Base-by-base conservation (phyloP, 371 early-diverging fungal species). In the Mucor racemosus region DNA sequence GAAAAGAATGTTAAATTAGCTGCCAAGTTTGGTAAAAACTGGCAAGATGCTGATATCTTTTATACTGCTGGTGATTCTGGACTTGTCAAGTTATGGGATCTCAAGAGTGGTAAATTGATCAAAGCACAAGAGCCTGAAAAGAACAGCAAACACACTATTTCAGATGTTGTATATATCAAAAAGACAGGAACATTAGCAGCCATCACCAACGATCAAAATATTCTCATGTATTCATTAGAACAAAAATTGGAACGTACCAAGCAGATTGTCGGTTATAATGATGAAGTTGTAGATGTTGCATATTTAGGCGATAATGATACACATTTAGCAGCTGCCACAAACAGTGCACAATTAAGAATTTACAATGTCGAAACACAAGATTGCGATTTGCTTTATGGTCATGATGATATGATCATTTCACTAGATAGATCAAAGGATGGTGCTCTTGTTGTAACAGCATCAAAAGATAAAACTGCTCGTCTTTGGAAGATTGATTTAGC, bases 211-310 rank as follows among this genome's bases (percentile, higher is more conserved):
- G 98, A 97, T 76, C 96, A 97, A 66, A 97, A 96, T 70, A 85
- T 98, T 58, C 64, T 93, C 39, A 89, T 95, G 69, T 94, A 92
- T 67, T 80, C 89, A 11, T 65, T 90, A 11, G 71, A 76, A 17
- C 64, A 72, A 2, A 72, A 75, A 68, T 62, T 95, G 26, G 77
- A 82, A 62, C 86, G 89, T 15, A 75, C 85, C 13, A 91, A 91
- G 67, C 95, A 96, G 75, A 88, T 97, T 70, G 92, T 95, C 7
- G 99, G 99, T 31, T 95, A 95, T 76, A 97, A 97, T 66, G 97
- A 98, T 61, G 97, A 97, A 72, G 88, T 98, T 41, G 91, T 97
- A 14, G 97, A 95, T 75, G 69, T 96, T 40, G 80, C 81, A 0
- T 94, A 92, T 60, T 76, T 94, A n/a, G 96, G 93, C 19, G 76